phyloP scores from a whole-genome alignment of 257 asterid species.

The Salvia splendens region DNA sequence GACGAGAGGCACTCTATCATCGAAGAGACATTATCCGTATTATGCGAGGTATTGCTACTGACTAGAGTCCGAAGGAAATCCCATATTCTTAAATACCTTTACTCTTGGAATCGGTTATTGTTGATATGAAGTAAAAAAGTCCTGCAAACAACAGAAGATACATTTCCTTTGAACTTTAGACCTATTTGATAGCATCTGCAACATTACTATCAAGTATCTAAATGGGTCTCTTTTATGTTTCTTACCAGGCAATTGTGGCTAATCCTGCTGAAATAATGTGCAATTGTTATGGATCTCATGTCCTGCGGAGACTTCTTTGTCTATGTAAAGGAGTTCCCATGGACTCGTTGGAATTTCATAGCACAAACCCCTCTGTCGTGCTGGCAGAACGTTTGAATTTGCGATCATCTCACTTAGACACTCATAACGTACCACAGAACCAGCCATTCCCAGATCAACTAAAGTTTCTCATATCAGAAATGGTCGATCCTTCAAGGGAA shows the following conservation, averaged over 20 bases:
- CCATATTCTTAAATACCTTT: too few species aligned
- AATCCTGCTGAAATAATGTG: constrained; percentile 79
- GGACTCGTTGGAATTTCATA: constrained; percentile 71
- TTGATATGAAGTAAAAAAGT: too few species aligned
- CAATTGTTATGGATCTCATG: constrained; percentile 95
- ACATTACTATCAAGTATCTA: not conserved
- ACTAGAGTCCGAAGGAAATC: too few species aligned
- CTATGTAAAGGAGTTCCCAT: constrained; percentile 83
- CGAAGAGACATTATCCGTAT: constrained; percentile 53
- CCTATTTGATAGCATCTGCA: constrained; percentile 5
- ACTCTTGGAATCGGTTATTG: too few species aligned
- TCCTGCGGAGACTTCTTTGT: constrained; percentile 82
- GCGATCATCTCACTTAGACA: constrained; percentile 45
- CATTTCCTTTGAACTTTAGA: constrained; percentile 8
- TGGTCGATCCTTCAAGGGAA: constrained; percentile 54
- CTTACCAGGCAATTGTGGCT: constrained; percentile 58
- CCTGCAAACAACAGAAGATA: not conserved
- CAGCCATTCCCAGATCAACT: constrained; percentile 70
- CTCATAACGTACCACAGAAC: constrained; percentile 38
- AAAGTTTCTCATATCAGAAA: constrained; percentile 58
- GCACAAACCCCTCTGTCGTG: constrained; percentile 59
- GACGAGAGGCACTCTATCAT: constrained; percentile 55
- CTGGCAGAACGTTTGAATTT: constrained; percentile 80
- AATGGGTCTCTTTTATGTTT: constrained; percentile 14
- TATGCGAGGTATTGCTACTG: constrained; percentile 60